Evolutionary conservation across 345 rosid species (phyloP), one percentile per base, ranked within the genome.

Genomic region (Carallia brachiata): DNA sequence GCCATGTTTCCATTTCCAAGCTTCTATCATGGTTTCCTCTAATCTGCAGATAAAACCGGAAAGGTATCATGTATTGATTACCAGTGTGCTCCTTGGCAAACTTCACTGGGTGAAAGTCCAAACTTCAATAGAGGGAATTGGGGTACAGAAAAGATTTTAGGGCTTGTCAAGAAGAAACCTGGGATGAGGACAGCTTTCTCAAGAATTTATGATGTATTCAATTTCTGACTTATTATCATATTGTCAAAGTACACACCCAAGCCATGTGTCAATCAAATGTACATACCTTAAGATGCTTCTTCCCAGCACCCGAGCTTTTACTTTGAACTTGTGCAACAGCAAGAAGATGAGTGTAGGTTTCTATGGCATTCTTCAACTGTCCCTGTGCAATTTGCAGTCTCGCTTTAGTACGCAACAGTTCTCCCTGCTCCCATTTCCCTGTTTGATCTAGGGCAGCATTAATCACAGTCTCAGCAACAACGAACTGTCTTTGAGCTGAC

Each of bases 351-450:
- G 86, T 86, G 73, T 89, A 91, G 34, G 87, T 91, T 67, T 85
- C 80, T 63, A 85, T 77, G 31, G 90, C 96, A 72, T 76, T 76
- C 69, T 85, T 82, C 32, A 86, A 66, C 44, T 81, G 85, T 60
- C 90, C 88, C 66, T 82, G 89, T 37, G 91, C 88, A 76, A 91
- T 75, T 74, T 89, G 89, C 52, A 91, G 79, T 75, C 85, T 91
- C 4, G 97, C 96, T 72, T 89, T 89, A 69, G 93, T 79, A 67
- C 87, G 83, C 84, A 91, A 76, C 62, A 91, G 77, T 71, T 86
- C 90, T 75, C 96, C 91, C 61, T 91, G 97, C 40, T 89, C 91
- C 96, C 91, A 91, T 69, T 84, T 89, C 67, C 91, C 89, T 28
- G 91, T 84, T 74, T 91, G 91, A 39, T 89, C 91, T 67, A 91